Base-by-base conservation (phyloP, 2,329 filamentous ascomycete genomes). In the Clarireedia homoeocarpa region DNA sequence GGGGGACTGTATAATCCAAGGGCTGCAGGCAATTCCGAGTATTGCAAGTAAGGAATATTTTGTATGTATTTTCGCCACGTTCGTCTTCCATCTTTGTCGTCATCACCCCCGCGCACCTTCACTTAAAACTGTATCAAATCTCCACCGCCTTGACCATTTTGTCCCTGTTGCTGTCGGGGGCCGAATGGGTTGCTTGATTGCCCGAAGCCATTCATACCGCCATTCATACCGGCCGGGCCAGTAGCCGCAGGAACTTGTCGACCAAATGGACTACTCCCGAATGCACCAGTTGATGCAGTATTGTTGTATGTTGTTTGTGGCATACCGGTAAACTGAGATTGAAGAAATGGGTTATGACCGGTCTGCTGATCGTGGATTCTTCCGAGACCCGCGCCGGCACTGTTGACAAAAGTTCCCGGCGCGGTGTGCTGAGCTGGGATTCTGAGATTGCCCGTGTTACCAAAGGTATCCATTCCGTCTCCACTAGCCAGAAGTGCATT, bases 341-440 rank as follows among this genome's bases (percentile, higher is more conserved):
- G 82, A 64, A 95, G 75, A 75, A 97, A 99, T 0, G 94, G 94
- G 69, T 97, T 97, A 2, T 85, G 90, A 0, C 89, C 89, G 20
- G 61, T 91, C 77, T 53, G 77, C 70, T 58, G 76, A 23, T 64
- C 60, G 34, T 65, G 88, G 45, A 96, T 73, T 57, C 82, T 81
- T 64, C 83, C 83, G 56, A 89, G 74, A n/a, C 89, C 89, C 39
- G 86, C 78, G 50, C 94, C 94, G 6, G 94, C 91, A 58, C 89
- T 95, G 74, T 99, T 99, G 74, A 99, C 86, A 70, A 97, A 99
- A 0, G 89, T 95, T 26, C 92, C 94, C 0, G 94, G 94, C 1
- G 94, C 91, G 0, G 94, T 99, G 71, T 99, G 94, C 70, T 99
- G 94, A 2, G 94, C 85, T 1, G 94, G 94, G 61, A 99, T 95